Evolutionary conservation across 768 basidiomycete genomes (phyloP).

Genomic region (Atractiella rhizophila): DNA sequence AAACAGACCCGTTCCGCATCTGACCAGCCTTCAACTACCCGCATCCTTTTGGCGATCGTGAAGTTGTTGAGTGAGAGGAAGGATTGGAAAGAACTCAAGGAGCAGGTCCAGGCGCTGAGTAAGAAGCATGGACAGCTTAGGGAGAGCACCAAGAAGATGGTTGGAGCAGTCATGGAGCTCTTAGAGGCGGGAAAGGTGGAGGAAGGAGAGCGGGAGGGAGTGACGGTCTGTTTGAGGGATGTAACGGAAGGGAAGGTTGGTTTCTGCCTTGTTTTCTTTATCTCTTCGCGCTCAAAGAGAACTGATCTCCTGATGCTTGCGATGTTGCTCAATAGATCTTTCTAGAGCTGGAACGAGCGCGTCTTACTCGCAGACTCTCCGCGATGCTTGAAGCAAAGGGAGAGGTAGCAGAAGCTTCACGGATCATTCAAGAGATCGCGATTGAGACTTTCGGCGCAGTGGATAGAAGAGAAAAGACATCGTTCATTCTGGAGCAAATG

Average conservation of each 20-base stretch:
- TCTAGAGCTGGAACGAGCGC: conserved; percentile 82
- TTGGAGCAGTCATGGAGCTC: conserved; percentile 54
- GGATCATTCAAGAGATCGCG: conserved; percentile 76
- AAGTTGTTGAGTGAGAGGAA: conserved; percentile 46
- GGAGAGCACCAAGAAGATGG: conserved; percentile 65
- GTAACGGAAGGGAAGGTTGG: conserved; percentile 92
- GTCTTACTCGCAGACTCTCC: conserved; percentile 67
- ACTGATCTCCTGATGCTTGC: neutral
- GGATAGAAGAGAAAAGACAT: conserved; percentile 92
- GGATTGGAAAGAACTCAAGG: conserved; percentile 27
- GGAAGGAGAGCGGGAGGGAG: conserved; percentile 37
- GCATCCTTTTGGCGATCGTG: conserved; percentile 47
- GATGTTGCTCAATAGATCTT: conserved; percentile 40
- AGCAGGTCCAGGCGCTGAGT: conserved; percentile 38
- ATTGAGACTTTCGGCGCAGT: conserved; percentile 98
- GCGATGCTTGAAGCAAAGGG: conserved; percentile 56
- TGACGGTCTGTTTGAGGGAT: conserved; percentile 60
- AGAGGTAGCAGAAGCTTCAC: conserved; percentile 39
- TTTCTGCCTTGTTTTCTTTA: neutral
- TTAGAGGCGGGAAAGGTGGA: conserved; percentile 34
- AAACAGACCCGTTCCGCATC: too few species aligned
- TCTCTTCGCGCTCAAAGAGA: neutral
- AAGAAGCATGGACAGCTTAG: conserved; percentile 97
- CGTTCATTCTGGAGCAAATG: conserved; percentile 97
- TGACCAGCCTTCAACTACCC: conserved; percentile 72